Evolutionary conservation across 352 stramenopile genomes (phyloP), one percentile per base, ranked within the genome.

Genomic region (Achlya hypogyna): DNA sequence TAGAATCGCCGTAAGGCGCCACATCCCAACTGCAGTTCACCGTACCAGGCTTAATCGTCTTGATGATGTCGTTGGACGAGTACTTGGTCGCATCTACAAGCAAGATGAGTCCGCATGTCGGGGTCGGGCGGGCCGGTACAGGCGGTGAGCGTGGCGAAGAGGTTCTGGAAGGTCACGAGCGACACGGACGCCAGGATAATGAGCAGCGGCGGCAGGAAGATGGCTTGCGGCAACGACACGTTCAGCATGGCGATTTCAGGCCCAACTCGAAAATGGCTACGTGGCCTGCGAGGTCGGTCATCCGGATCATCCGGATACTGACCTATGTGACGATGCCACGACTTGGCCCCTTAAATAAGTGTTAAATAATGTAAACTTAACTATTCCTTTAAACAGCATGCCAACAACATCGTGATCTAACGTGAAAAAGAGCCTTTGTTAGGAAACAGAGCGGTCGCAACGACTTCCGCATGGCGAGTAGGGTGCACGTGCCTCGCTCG

Each of bases 151-250:
- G 86, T 76, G 47, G 75, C 75, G 70, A 84, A 90, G 52, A 86
- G 69, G 47, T 85, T 86, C 74, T 93, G 83, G 74, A 91, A 93
- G 72, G 82, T 85, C 63, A 88, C 87, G 63, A 93, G 80, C 77
- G 82, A 77, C 23, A 91, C 69, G 27, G 74, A 76, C 62, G 82
- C 78, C 16, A 77, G 71, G 31, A 93, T 38, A 58, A 91, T 74
- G 75, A 91, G 67, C 62, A 89, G 54, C 53, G 82, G 78, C 71
- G 84, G 82, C 73, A 91, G 69, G 63, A 93, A 71, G 62, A 90
- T 71, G 47, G 90, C 69, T 60, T 93, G 81, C 51, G 79, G 71
- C 27, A 86, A 58, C 27, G 59, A 54, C 29, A 65, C 29, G 59
- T 65, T 65, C 6, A 65, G 20, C 59, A 65, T 65, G n/a, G 20